Conservation (phyloP, 345 rosid species). For the Bruguiera parviflora region DNA sequence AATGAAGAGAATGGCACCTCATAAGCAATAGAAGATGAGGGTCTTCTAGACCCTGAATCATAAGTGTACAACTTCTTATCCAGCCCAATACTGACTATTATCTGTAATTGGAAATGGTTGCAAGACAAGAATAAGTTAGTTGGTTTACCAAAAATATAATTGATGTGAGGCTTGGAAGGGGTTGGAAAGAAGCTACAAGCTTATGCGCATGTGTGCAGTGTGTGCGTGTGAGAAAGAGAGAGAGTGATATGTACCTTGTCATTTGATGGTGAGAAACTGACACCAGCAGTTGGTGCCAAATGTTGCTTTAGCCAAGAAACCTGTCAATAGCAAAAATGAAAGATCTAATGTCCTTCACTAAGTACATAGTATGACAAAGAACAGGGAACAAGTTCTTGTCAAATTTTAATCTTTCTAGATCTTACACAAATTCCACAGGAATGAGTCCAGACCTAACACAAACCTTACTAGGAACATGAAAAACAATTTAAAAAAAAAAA, state of each 20-base stretch:
- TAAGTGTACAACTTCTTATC: slow-evolving; percentile 88
- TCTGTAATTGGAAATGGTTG: slow-evolving; percentile 44
- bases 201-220: too few species aligned
- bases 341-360: slow-evolving; percentile 8
- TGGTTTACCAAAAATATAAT: slow-evolving; percentile 1
- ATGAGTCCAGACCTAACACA: too few species aligned
- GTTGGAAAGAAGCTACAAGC: too few species aligned
- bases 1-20: slow-evolving; percentile 95
- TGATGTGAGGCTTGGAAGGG: background rate
- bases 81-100: slow-evolving; percentile 86
- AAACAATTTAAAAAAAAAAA: background rate
- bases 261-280: slow-evolving; percentile 90
- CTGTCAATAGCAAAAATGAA: slow-evolving; percentile 37
- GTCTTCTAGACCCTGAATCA: slow-evolving; percentile 80
- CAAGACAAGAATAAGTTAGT: slow-evolving; percentile 7
- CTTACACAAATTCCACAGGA: background rate
- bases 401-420: background rate
- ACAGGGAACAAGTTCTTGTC: background rate
- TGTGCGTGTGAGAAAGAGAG: background rate
- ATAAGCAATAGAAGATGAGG: slow-evolving; percentile 63
- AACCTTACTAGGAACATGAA: background rate
- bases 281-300: slow-evolving; percentile 93
- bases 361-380: background rate
- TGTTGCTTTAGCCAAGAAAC: slow-evolving; percentile 94
- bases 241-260: slow-evolving; percentile 68